Evolutionary conservation across 2,329 filamentous ascomycete genomes (phyloP), one percentile per base, ranked within the genome.

Genomic region (Sporothrix phasma): DNA sequence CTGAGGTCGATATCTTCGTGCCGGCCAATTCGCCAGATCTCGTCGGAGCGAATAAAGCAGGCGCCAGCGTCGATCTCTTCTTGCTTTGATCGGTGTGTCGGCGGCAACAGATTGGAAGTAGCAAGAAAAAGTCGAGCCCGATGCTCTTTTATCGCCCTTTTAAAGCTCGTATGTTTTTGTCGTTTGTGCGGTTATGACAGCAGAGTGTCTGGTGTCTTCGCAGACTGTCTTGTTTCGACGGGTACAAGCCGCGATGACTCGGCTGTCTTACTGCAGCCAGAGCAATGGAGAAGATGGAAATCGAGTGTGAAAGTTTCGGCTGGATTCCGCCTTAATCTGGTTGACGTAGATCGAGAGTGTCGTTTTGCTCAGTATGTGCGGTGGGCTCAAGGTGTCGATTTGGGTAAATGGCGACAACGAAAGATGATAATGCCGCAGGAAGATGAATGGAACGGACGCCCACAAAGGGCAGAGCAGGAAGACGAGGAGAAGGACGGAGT

Each of bases 371-470:
- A 15, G 15, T 10, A 63, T 66, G 63, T 64, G 62, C 62, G 65
- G 65, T 67, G 65, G 66, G 64, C 56, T 67, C 70, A 70, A 72
- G 69, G 70, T 67, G 71, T 62, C 64, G 61, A 66, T 66, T 64
- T 71, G 72, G 71, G 68, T 73, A 72, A 71, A 72, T 72, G 68
- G 63, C 29, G 13, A 31, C 11, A 41, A 59, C 45, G 47, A 59
- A 60, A 64, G 59, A 65, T 59, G 58, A 64, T 60, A 63, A 66
- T 66, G 65, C 60, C 62, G 62, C 65, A 51, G 43, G 58, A 61
- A 5, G 51, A 29, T 54, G 59, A 19, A 56, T 47, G 39, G 49
- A n/a, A 49, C 53, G 17, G 31, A 45, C 8, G 39, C n/a, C n/a
- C n/a, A 17, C 19, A 45, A 37, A 19, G 37, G 34, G 41, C 11